Percentiles rank a stretch among this genome's conserved stretches.
phyloP scores from a whole-genome alignment of 1,284 basidiomycete species.

The Erythrobasidium hasegawianum region DNA sequence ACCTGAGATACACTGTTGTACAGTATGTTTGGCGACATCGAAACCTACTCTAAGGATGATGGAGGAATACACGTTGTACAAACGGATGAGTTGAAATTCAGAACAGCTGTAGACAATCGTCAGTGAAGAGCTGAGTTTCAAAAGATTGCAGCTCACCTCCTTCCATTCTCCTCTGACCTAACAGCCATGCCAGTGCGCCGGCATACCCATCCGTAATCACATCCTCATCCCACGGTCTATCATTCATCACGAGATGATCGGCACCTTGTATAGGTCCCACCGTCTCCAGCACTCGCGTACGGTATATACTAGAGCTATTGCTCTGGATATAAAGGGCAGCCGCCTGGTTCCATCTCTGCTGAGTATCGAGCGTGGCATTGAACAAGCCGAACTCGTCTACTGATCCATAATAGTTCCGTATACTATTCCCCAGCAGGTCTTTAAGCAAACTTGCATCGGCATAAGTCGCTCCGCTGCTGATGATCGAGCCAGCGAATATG shows the following conservation, averaged over 20 bases:
- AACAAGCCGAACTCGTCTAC: constrained; percentile 16
- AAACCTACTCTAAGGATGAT: neutral
- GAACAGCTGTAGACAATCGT: neutral
- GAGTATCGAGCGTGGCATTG: constrained; percentile 16
- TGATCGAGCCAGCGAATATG: constrained; percentile 28
- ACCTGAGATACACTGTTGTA: too few relatives aligned
- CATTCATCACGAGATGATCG: constrained; percentile 24
- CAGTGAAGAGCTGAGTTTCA: neutral
- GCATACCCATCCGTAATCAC: constrained; percentile 18
- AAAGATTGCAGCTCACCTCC: constrained; percentile 25
- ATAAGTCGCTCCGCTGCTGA: constrained; percentile 27
- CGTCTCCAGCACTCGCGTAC: constrained; percentile 8
- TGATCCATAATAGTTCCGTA: constrained; percentile 28
- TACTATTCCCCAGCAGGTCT: constrained; percentile 17
- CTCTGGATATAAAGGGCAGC: neutral
- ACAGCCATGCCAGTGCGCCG: constrained; percentile 24
- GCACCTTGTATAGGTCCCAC: constrained; percentile 26
- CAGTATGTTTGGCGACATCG: too few relatives aligned
- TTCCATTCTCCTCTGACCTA: constrained; percentile 14
- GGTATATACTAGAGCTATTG: constrained; percentile 3
- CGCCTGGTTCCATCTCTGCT: neutral
- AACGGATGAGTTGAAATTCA: constrained; percentile 12
- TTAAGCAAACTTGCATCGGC: constrained; percentile 13
- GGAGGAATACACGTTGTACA: constrained; percentile 25
- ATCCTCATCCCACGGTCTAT: constrained; percentile 31